Evolutionary conservation across 305 asterid species (phyloP).

Genomic region (Withania somnifera): DNA sequence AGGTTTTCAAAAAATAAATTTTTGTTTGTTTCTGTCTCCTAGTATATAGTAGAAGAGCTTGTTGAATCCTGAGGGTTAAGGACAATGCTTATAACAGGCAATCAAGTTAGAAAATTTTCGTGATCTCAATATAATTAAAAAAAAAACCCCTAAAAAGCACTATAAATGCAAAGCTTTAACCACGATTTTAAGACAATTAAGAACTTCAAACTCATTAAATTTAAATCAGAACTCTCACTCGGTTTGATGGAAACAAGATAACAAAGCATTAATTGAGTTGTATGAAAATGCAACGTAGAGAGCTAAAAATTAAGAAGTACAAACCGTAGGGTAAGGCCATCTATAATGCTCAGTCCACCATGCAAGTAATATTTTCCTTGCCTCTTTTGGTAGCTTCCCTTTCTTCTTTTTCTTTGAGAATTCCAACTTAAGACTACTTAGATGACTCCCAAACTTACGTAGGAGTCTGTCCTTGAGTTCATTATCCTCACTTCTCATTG

Average conservation of each 20-base stretch:
- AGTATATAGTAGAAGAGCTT: no score
- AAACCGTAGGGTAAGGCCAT: constrained; percentile 95
- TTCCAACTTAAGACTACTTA: constrained; percentile 47
- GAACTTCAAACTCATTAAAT: neutral
- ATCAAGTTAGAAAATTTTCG: no score
- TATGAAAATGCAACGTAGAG: neutral
- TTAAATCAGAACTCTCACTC: neutral
- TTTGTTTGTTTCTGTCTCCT: no score
- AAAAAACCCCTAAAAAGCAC: neutral
- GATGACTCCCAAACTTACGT: constrained; percentile 55
- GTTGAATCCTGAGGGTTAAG: no score
- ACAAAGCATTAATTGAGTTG: neutral
- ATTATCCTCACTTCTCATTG: constrained; percentile 34
- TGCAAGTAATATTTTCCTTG: constrained; percentile 48
- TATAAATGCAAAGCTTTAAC: neutral
- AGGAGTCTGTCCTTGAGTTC: constrained; percentile 58
- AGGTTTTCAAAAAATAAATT: no score
- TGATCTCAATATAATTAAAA: no score
- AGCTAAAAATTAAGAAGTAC: constrained; percentile 5
- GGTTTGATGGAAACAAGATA: neutral
- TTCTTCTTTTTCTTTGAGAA: constrained; percentile 87
- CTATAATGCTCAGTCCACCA: constrained; percentile 84
- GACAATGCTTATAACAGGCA: no score
- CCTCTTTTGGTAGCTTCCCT: constrained; percentile 76
- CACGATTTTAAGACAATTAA: neutral